Evolutionary conservation across 208 protist species (phyloP), one percentile per base, ranked within the genome.

Genomic region (Trypanosomatidae sp.): DNA sequence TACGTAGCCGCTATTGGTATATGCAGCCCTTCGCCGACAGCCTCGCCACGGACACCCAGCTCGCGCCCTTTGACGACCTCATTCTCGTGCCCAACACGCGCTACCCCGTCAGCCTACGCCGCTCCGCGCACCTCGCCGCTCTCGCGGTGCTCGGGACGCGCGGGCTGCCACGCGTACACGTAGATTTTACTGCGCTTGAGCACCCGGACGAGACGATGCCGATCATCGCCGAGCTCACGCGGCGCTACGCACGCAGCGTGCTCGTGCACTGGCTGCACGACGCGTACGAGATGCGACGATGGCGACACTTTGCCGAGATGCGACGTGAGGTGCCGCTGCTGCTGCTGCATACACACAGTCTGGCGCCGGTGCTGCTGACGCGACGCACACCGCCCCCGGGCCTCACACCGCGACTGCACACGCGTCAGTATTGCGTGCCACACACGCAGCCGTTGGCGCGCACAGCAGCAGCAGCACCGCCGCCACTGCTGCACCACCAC

Each of bases 251-350:
- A n/a, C 83, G 85, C 44, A 71, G 66, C 45, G 76, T 73, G 10
- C 56, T 93, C 8, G 68, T 93, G 13, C 80, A 89, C 55, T 90
- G 73, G 69, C 66, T 93, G 19, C 85, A 88, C 47, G 80, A 93
- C 49, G 80, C 78, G 5, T 73, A 86, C 53, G 80, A 93, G 50
- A 86, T 93, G 72, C 80, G 82, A 41, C 77, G 73, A 39, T 93
- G 85, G 80, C 43, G 61, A 30, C 55, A 76, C 53, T 86, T 93
- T 51, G 32, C 37, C 0, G 68, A 83, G 19, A 67, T 90, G 10
- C 79, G 78, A 51, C 39, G 46, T 4, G 51, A 59, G 3, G 72
- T 86, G 10, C 85, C 80, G 30, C 54, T 93, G 40, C 52, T 93
- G 48, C 50, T 93, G 11, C 43, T 93, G 32, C 66, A 88, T 43